Evolutionary conservation across 1,284 basidiomycete species (phyloP), one percentile per base, ranked within the genome.

Genomic region (Austroboletus novae-zelandiae): DNA sequence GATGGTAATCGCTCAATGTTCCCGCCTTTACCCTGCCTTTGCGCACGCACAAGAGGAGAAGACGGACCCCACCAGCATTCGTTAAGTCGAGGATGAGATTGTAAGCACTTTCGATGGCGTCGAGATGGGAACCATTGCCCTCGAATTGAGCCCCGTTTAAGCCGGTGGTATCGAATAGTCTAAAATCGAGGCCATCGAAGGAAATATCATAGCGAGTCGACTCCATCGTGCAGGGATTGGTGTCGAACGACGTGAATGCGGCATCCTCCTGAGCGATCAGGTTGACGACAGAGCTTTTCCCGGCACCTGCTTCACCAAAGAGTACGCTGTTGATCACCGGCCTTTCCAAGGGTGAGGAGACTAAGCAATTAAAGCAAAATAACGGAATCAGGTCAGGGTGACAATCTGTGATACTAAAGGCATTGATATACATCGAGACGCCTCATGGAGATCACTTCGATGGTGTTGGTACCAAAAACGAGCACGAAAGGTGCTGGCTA

Each of bases 21-120:
- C 17, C 23, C 7, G 15, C 0, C n/a, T 17, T 48, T 13, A 54
- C 17, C 3, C 23, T 27, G 8, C 15, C 3, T 7, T 31, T 25
- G 11, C 17, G 31, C 31, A 53, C 27, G 37, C 51, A 53, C 7
- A 43, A 30, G 5, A 53, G 36, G 25, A 53, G 39, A 20, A 53
- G 52, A 31, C 48, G 45, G 32, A 52, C 9, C 20, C 51, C 51
- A n/a, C 51, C 50, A 8, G 34, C 39, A 2, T 27, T 34, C 4
- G 15, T 32, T 15, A 42, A 10, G 2, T 35, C 8, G n/a, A 11
- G 11, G 9, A 54, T 41, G 17, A 54, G 44, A 1, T 10, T 15
- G 31, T 45, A 45, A 11, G 52, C 52, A 5, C 18, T 37, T 25
- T 49, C 45, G 17, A 54, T 44, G 2, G 43, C 43, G 4, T 10